Evolutionary conservation across 805 yeast genomes (phyloP).

Genomic region (Hanseniaspora vineae): DNA sequence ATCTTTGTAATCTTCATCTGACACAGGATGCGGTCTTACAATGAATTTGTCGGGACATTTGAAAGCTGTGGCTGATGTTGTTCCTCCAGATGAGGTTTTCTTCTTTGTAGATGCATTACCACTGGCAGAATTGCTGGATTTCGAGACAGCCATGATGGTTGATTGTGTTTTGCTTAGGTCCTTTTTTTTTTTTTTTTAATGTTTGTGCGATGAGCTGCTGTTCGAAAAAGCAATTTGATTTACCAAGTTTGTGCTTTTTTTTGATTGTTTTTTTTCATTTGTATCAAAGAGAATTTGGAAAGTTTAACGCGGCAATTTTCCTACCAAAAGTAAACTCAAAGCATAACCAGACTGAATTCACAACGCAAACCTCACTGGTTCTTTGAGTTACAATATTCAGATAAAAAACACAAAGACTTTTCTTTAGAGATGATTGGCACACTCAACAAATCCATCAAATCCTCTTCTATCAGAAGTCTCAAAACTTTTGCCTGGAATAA

Average conservation of each 20-base stretch:
- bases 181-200: background rate
- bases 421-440: background rate
- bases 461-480: no score
- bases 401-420: background rate
- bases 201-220: background rate
- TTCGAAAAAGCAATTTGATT: no score
- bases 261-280: background rate
- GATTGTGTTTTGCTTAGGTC: background rate
- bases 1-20: slow-evolving; percentile 17
- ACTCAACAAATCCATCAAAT: no score
- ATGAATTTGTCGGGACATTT: slow-evolving; percentile 28
- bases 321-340: no score
- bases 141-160: background rate
- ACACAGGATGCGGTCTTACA: slow-evolving; percentile 24
- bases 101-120: slow-evolving; percentile 1
- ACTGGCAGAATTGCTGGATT: background rate
- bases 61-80: slow-evolving; percentile 5
- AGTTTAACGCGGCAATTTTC: no score
- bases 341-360: no score
- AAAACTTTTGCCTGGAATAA: background rate
- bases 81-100: background rate
- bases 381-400: background rate
- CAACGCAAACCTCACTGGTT: no score
- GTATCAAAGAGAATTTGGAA: no score
- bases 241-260: background rate